Conservation (phyloP, 345 rosid genomes). For the Dipteronia sinensis region DNA sequence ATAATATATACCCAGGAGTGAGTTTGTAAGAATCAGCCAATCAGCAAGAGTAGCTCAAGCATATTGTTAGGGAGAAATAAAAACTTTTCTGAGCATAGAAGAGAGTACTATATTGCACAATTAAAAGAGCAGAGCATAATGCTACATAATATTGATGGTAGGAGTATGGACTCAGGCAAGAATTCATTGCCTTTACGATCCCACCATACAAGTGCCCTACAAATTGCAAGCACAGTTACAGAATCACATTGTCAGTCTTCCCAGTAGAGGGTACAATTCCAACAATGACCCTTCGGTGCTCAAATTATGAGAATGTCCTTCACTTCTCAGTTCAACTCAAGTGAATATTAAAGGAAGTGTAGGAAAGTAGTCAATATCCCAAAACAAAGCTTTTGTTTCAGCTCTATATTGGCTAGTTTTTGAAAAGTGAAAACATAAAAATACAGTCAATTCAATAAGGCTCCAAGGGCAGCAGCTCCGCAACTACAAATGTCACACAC, state of each 20-base stretch:
- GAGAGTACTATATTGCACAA: neutral
- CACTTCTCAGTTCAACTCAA: neutral
- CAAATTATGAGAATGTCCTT: neutral
- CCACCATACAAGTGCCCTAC: neutral
- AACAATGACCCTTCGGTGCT: neutral
- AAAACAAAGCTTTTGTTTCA: neutral
- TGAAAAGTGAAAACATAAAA: neutral
- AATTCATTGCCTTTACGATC: neutral
- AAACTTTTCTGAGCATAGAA: neutral
- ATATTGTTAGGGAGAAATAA: neutral
- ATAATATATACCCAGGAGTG: neutral
- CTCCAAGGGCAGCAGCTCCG: neutral
- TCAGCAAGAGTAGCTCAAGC: neutral
- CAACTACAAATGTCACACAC: neutral
- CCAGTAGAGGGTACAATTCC: constrained; percentile 1
- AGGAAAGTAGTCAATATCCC: neutral
- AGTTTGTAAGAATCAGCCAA: neutral
- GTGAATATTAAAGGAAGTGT: neutral
- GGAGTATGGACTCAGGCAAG: neutral
- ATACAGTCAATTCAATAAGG: neutral
- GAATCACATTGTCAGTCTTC: neutral
- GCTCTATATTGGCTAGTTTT: neutral
- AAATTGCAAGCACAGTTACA: neutral
- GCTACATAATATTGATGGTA: neutral
- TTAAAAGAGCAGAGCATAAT: neutral